phyloP scores from a whole-genome alignment of 2,329 filamentous ascomycete species.

The Stachybotrys echinatus region DNA sequence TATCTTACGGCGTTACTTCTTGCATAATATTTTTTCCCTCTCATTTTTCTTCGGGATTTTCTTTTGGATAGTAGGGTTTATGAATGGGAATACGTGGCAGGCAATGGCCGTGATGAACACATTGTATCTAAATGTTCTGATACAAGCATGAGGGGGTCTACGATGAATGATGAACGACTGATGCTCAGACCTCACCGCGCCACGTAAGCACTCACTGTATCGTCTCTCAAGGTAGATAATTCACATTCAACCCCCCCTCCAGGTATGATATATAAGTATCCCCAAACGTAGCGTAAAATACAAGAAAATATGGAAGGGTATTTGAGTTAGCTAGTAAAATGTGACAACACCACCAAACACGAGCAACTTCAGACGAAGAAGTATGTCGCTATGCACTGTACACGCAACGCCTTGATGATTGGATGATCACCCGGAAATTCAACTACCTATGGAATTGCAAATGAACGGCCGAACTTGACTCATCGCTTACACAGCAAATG shows the following conservation, averaged over 20 bases:
- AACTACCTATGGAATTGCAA: too few relatives aligned
- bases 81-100: too few relatives aligned
- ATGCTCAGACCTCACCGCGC: not conserved
- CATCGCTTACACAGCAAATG: constrained; percentile 29
- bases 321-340: not conserved
- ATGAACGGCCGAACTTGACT: too few relatives aligned
- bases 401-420: not conserved
- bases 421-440: not conserved
- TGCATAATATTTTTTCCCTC: not conserved
- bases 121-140: not conserved
- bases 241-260: too few relatives aligned
- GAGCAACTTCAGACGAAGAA: not conserved
- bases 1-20: not conserved
- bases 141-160: not conserved
- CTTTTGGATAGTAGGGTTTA: not conserved
- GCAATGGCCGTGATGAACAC: not conserved
- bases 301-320: constrained; percentile 6
- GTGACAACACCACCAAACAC: not conserved
- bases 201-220: not conserved
- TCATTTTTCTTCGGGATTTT: not conserved
- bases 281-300: not conserved
- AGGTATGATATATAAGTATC: too few relatives aligned
- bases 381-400: not conserved
- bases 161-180: not conserved
- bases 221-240: too few relatives aligned